Base-by-base conservation (phyloP, 148 eudicot species). In the Hydrangea macrophylla region DNA sequence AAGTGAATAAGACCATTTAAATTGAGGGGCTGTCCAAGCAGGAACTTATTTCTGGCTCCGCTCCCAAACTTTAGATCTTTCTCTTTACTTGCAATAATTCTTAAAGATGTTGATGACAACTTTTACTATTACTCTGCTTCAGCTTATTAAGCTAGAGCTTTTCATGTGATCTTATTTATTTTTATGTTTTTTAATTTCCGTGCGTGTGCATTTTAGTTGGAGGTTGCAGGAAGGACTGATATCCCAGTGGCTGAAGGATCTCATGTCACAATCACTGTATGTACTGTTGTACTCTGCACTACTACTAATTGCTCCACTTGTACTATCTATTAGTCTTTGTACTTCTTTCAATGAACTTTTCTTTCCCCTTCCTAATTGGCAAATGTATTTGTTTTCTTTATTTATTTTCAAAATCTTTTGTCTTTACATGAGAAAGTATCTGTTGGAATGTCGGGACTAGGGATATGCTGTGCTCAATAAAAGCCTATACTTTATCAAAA, bases 211-310 rank as follows among this genome's bases (percentile, higher is more conserved):
- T 7, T 76, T 71, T 76, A 94, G 98, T 82, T 90, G 82, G 98
- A 94, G 85, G 68, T 82, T 69, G 97, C 98, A 58, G 97, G 86
- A 55, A 82, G 97, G 67, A 77, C 87, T 44, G 98, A 94, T 75
- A 88, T 94, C 53, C 97, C 97, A 20, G 98, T 94, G 33, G 98
- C 91, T 51, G 98, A 94, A 85, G 96, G 98, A 74, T 90, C 97
- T 61, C 96, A 85, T 78, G 89, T 83, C 58, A 88, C 96, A 17
- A 55, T 88, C 68, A 86, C 82, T 60, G 97, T 93, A 90, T 63
- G 83, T 53, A 20, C 42, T 65, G 20, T 22, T n/a, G n/a, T n/a
- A n/a, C n/a, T n/a, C n/a, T n/a, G n/a, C n/a, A 60, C 55, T 22
- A 36, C 15, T 33, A 42, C 28, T 7, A 20, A 56, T 42, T 42